Conservation (phyloP, 441 rosid genomes). For the Populus hybrid region DNA sequence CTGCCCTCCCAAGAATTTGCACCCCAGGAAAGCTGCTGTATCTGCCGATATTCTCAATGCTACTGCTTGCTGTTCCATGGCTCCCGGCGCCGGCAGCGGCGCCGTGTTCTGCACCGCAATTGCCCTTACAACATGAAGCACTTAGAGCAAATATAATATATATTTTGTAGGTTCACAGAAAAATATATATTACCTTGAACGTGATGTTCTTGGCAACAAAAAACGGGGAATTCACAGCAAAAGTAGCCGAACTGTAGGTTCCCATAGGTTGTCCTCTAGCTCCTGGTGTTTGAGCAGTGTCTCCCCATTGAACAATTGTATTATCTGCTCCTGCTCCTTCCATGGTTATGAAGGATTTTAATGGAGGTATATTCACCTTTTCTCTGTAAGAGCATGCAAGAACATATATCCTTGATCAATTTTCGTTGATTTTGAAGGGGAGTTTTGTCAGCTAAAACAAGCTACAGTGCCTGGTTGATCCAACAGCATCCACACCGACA, state of each 20-base stretch:
- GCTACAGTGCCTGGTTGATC: too few relatives aligned
- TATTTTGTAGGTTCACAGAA: neutral
- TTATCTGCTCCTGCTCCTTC: slow-evolving; percentile 93
- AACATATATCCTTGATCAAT: too few relatives aligned
- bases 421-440: neutral
- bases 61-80: slow-evolving; percentile 86
- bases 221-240: slow-evolving; percentile 83
- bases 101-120: slow-evolving; percentile 60
- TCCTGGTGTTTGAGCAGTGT: slow-evolving; percentile 88
- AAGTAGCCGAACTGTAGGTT: slow-evolving; percentile 79
- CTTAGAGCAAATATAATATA: neutral
- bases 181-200: slow-evolving; percentile 54
- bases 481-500: too few relatives aligned
- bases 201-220: slow-evolving; percentile 94
- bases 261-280: slow-evolving; percentile 71
- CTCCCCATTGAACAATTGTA: slow-evolving; percentile 92
- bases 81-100: slow-evolving; percentile 88
- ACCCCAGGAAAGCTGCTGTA: slow-evolving; percentile 78
- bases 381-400: slow-evolving; percentile 44
- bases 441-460: neutral
- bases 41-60: slow-evolving; percentile 92
- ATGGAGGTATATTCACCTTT: slow-evolving; percentile 77
- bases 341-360: slow-evolving; percentile 81
- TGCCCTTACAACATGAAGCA: neutral
- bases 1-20: slow-evolving; percentile 87